These are phyloP conservation scores for Tetragonia tetragonoides DNA, from an alignment of 148 eudicot species.

Conservation along the genomic window DNA sequence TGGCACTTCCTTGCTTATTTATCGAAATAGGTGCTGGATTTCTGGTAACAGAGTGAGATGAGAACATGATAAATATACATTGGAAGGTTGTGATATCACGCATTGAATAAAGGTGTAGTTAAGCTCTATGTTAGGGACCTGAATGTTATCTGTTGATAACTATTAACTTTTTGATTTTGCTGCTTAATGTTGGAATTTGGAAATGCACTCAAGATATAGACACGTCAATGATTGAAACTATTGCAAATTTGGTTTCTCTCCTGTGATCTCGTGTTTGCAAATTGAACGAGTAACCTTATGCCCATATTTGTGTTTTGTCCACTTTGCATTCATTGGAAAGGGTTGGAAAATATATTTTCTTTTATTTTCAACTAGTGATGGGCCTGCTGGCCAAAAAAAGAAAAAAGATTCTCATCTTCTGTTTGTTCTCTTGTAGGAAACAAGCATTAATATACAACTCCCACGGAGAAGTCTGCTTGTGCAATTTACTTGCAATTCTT, in stretches of 20 bases:
- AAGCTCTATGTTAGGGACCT: neutral
- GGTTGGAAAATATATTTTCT: too few relatives aligned
- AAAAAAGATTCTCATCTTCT: neutral
- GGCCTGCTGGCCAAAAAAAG: neutral
- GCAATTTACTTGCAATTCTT: constrained; percentile 77
- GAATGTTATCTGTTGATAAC: neutral
- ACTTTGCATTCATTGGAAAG: too few relatives aligned
- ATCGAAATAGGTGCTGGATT: neutral
- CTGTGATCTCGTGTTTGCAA: neutral
- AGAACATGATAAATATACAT: neutral
- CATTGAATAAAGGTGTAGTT: neutral
- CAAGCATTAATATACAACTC: constrained; percentile 59
- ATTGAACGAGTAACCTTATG: neutral
- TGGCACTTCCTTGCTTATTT: neutral
- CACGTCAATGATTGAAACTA: neutral
- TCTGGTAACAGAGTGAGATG: neutral
- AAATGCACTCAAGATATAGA: neutral
- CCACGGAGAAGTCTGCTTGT: constrained; percentile 88
- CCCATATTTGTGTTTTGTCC: too few relatives aligned
- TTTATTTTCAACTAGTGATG: neutral
- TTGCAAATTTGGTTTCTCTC: neutral
- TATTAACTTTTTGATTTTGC: neutral
- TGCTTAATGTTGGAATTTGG: neutral
- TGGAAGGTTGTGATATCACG: neutral
- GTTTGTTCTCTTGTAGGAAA: constrained; percentile 43